Evolutionary conservation across 2,329 filamentous ascomycete genomes (phyloP), one percentile per base, ranked within the genome.

Genomic region (Fusarium irregulare): DNA sequence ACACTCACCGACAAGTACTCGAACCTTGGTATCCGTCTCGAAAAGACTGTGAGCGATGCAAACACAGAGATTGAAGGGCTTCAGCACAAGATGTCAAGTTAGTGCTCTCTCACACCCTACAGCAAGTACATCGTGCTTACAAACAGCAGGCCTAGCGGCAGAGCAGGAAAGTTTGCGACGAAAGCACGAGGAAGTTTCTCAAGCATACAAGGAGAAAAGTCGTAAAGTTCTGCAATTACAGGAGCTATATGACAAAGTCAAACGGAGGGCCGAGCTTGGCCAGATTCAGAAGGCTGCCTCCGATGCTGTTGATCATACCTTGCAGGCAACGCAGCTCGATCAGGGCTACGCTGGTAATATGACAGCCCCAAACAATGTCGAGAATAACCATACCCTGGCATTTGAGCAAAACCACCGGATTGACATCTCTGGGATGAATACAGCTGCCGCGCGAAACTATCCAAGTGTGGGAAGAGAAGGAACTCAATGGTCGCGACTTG

Each of bases 1-100:
- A 89, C 86, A 12, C 80, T 97, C 66, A 89, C 87, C 0, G 91
- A 93, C 13, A 94, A 92, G 77, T 93, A 92, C 76, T 81, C 85
- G 2, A 83, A 78, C 4, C 80, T 96, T 18, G 91, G 84, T 70
- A 80, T 85, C 14, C 87, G 92, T 45, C 85, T 94, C 76, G 91
- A 96, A 72, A 91, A 91, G 72, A 83, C 92, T 2, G 87, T 94
- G 47, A 87, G 89, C 66, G 90, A 95, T 65, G 92, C 93, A 10
- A 94, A 95, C 74, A 79, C 87, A 1, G 89, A 95, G 74, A 91
- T 95, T 58, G 84, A 87, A 25, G 85, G 79, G 42, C 80, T 96
- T 16, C 89, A 91, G 55, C 86, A 88, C 30, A 91, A 89, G 75
- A 77, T 94, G 27, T 81, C 86, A 60, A 83, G 92, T 92, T 67